Evolutionary conservation across 768 basidiomycete genomes (phyloP).

Genomic region (Boletus pseudopeckii): DNA sequence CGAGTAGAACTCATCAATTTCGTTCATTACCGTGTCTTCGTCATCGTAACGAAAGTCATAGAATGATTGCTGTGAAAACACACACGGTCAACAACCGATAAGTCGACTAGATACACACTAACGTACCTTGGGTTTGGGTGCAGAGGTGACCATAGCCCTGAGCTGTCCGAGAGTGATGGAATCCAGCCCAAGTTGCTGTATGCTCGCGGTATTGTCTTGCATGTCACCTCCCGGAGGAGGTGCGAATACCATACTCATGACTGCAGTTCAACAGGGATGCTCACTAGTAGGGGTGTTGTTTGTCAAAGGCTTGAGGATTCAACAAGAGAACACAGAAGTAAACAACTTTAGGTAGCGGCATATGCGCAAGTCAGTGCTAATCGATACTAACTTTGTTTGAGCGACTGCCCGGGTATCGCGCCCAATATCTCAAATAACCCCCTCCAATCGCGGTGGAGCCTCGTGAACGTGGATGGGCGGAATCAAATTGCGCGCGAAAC

Average conservation of each 20-base stretch:
- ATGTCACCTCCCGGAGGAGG: constrained; percentile 26
- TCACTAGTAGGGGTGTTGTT: constrained; percentile 11
- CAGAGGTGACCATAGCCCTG: constrained; percentile 65
- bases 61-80: constrained; percentile 61
- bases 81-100: constrained; percentile 18
- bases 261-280: not conserved
- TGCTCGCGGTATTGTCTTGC: constrained; percentile 29
- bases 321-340: constrained; percentile 21
- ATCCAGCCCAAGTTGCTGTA: constrained; percentile 49
- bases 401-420: not conserved
- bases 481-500: not conserved
- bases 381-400: constrained; percentile 3
- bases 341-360: constrained; percentile 10
- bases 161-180: constrained; percentile 82
- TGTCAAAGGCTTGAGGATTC: constrained; percentile 25
- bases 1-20: constrained; percentile 97
- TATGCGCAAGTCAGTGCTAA: constrained; percentile 1
- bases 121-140: constrained; percentile 72
- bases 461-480: constrained; percentile 2
- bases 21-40: constrained; percentile 92
- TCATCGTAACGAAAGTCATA: constrained; percentile 96
- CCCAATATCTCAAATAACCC: not conserved
- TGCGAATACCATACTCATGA: constrained; percentile 35
- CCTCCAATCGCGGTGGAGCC: constrained; percentile 6
- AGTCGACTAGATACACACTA: constrained; percentile 5